A percentile compares a stretch with the other conserved stretches of the same genome.
Evolutionary conservation across 2,329 filamentous ascomycete species (phyloP).

Genomic region (Blastomyces emzantsi): DNA sequence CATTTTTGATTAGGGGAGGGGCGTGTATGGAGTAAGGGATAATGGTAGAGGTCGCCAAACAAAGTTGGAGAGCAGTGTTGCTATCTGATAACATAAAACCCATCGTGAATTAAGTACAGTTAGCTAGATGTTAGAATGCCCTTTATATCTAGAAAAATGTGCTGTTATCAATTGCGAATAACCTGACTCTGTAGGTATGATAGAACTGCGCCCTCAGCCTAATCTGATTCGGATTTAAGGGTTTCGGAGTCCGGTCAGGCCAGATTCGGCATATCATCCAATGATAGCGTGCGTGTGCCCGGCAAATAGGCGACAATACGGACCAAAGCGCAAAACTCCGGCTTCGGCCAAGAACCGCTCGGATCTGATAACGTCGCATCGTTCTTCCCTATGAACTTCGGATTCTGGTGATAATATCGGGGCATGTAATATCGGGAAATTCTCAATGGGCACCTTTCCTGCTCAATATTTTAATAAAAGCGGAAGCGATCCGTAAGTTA

Average conservation of each 20-base stretch:
- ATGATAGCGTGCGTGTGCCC: background rate
- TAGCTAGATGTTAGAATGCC: background rate
- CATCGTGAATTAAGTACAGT: background rate
- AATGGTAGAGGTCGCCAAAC: background rate
- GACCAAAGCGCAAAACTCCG: slow-evolving; percentile 21
- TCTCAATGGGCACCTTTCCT: background rate
- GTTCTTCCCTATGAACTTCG: background rate
- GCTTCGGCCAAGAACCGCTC: background rate
- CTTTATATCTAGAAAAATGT: background rate
- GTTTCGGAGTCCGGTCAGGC: background rate
- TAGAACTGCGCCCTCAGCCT: too few relatives aligned
- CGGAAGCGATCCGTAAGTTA: background rate
- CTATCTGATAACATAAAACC: background rate
- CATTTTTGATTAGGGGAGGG: background rate
- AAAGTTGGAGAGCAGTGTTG: background rate
- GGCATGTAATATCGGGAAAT: background rate
- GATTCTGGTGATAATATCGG: background rate
- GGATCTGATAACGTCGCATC: background rate
- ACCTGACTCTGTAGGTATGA: background rate
- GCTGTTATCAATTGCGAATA: background rate
- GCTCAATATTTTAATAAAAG: background rate
- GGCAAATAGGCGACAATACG: slow-evolving; percentile 21
- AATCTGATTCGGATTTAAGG: background rate
- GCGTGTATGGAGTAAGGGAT: background rate
- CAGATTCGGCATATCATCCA: background rate